These are phyloP conservation scores for Aspergillus cavernicola DNA, from an alignment of 495 filamentous ascomycete genomes.

Conservation along the genomic window DNA sequence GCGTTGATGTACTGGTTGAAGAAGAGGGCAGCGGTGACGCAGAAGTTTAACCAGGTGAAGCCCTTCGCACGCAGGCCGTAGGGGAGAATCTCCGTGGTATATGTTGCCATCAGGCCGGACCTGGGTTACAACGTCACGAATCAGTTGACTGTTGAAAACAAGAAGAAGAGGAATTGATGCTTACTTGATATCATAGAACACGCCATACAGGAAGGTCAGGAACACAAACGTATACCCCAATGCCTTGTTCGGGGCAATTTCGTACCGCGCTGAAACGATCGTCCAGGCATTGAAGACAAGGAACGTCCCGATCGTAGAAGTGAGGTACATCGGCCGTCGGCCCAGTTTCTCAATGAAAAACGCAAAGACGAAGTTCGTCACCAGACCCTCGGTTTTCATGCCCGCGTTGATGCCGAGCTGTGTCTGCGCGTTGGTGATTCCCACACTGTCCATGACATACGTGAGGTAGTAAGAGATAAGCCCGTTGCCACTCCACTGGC, in stretches of 20 bases:
- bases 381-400: neutral
- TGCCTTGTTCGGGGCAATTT: neutral
- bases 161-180: neutral
- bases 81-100: conserved; percentile 2
- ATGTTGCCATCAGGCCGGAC: conserved; percentile 1
- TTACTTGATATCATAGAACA: conserved; percentile 4
- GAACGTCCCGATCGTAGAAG: conserved; percentile 1
- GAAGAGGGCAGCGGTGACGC: neutral
- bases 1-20: conserved; percentile 31
- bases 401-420: conserved; percentile 8
- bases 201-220: neutral
- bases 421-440: conserved; percentile 2
- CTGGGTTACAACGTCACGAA: neutral
- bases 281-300: conserved; percentile 3
- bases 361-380: neutral
- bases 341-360: conserved; percentile 4
- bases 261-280: conserved; percentile 2
- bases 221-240: conserved; percentile 5
- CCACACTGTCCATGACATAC: conserved; percentile 4
- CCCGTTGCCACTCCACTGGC: conserved; percentile 8
- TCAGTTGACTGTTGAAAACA: neutral
- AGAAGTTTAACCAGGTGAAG: neutral
- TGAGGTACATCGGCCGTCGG: neutral
- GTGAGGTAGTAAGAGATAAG: conserved; percentile 5
- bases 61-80: neutral